Conservation (phyloP, 73 alveolate species). For the Halteria grandinella region DNA sequence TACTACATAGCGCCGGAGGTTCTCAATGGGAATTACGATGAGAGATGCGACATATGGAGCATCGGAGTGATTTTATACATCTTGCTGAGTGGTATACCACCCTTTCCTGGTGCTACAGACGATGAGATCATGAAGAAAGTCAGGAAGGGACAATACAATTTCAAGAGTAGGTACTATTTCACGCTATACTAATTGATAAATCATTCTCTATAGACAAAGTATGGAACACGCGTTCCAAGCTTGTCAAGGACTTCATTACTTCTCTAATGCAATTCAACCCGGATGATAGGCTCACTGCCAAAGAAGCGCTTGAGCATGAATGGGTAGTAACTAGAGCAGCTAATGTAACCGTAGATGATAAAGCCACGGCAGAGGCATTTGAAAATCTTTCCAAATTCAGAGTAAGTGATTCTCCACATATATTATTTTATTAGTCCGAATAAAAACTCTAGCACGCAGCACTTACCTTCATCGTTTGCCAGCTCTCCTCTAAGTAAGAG, state of each 20-base stretch:
- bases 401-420: not conserved
- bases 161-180: not conserved
- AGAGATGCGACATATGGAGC: conserved; percentile 84
- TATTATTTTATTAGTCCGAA: conserved; percentile 4
- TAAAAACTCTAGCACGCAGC: conserved; percentile 67
- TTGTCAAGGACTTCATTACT: conserved; percentile 33
- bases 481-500: conserved; percentile 61
- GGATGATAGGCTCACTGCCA: conserved; percentile 48
- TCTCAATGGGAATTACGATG: conserved; percentile 57
- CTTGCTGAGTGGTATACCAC: conserved; percentile 86
- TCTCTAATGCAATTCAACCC: conserved; percentile 10
- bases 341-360: not conserved
- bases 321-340: conserved; percentile 22
- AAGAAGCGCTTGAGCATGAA: conserved; percentile 55
- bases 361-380: conserved; percentile 25
- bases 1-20: conserved; percentile 90
- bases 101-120: conserved; percentile 80
- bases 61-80: conserved; percentile 80
- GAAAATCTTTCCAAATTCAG: not conserved
- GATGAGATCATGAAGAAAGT: conserved; percentile 69
- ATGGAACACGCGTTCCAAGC: not conserved
- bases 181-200: not conserved
- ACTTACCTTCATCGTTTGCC: conserved; percentile 67
- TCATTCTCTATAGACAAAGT: not conserved
- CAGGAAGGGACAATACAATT: conserved; percentile 68